Evolutionary conservation across 1,284 basidiomycete species (phyloP).

Genomic region (Calocybe gambosa): DNA sequence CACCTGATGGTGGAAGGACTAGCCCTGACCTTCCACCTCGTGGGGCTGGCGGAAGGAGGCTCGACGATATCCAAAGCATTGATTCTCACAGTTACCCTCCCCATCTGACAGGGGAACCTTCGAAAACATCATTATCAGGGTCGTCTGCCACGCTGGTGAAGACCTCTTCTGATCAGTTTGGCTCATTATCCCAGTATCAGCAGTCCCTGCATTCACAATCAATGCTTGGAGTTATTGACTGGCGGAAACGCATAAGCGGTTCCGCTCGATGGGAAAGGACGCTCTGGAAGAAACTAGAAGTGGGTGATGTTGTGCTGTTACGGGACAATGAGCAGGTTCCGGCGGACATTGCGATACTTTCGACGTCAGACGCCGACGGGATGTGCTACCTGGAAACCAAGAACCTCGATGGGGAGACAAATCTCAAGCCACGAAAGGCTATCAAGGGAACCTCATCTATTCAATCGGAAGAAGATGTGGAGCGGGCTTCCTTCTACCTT

Average conservation of each 20-base stretch:
- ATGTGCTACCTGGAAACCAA: conserved; percentile 92
- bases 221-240: conserved; percentile 72
- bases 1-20: conserved; percentile 33
- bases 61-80: conserved; percentile 65
- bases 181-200: conserved; percentile 43
- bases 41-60: conserved; percentile 39
- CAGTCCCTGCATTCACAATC: conserved; percentile 48
- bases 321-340: conserved; percentile 94
- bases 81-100: conserved; percentile 66
- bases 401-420: conserved; percentile 96
- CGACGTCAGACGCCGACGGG: conserved; percentile 79
- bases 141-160: conserved; percentile 19
- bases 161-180: conserved; percentile 26
- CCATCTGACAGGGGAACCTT: conserved; percentile 23
- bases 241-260: conserved; percentile 60
- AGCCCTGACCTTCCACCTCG: conserved; percentile 32
- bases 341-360: conserved; percentile 88
- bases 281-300: conserved; percentile 98
- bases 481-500: conserved; percentile 80
- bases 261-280: conserved; percentile 90
- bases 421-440: conserved; percentile 83
- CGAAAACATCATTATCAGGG: conserved; percentile 30
- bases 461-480: conserved; percentile 86
- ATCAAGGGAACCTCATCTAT: conserved; percentile 75
- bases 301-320: conserved; percentile 91